Evolutionary conservation across 345 rosid genomes (phyloP), one percentile per base, ranked within the genome.

Genomic region (Linum trigynum): DNA sequence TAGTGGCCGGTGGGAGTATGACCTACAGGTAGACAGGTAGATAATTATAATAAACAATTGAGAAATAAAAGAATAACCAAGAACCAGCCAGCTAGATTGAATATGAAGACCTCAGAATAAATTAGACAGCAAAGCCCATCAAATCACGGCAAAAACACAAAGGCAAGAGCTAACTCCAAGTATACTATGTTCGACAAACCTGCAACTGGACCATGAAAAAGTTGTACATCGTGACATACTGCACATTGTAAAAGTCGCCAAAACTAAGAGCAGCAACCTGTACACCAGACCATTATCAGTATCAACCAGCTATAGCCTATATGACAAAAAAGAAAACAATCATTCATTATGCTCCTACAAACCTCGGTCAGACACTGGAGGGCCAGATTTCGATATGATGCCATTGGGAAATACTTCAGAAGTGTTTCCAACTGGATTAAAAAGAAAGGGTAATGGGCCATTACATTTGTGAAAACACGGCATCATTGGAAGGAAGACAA

Each of bases 351-450:
- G 38, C 14, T 42, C 38, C 15, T n/a, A 57, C 3, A 5, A 77
- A 95, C 99, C 98, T 91, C 99, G 7, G 98, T 91, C 70, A 95
- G 78, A 75, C 99, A 95, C 67, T 95, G 99, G 39, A 95, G 85
- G 2, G 98, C 89, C 57, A 95, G 98, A 77, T 91, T 95, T 76
- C 95, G 84, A 81, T 87, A 91, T 12, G 90, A 77, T 70, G 86
- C 86, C 64, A 83, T 58, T 5, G 84, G 96, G 64, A 95, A 95
- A 71, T 91, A 86, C 58, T 95, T 95, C 65, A 87, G 77, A 55
- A 95, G 99, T 51, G 98, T 95, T 79, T 89, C 96, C 73, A 95
- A 86, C 99, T 95, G 78, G 64, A 78, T 69, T 64, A 68, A 61
- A 72, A 65, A 5, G 40, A 39, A 66, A 14, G 61, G 14, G 12